Base-by-base conservation (phyloP, 768 basidiomycete genomes). In the Gymnopilus junonius region DNA sequence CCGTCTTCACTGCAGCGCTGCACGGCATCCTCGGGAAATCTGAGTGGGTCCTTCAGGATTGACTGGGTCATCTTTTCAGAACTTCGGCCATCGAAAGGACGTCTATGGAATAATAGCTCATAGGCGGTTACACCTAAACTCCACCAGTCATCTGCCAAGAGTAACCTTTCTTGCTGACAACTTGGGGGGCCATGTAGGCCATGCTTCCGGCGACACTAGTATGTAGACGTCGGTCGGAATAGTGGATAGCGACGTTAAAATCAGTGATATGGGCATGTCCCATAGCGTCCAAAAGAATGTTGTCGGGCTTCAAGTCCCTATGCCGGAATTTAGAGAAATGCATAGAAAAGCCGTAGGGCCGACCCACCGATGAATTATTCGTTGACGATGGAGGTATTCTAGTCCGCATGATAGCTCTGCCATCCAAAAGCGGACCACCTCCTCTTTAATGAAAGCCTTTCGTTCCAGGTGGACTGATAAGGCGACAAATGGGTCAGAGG, bases 111-210 rank as follows among this genome's bases (percentile, higher is more conserved):
- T 31, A 96, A 76, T n/a, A 97, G 85, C 71, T 98, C 96, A 76
- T 92, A 97, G 62, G 89, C 91, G 27, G 92, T 91, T 59, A 97
- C 82, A 31, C 96, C 96, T 20, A 98, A 82, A 71, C 93, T 95
- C 96, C 96, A 98, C 92, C 94, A 97, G 74, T 98, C 96, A 54
- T 86, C 53, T 88, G 89, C 85, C 93, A 95, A 3, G 92, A 91
- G 75, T 99, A 99, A 15, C 97, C 97, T 71, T 88, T 90, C 71
- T 92, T 90, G 55, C 86, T 87, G 45, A 98, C 83, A n/a, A 99
- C 91, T 75, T 99, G 95, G 0, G 97, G 96, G 10, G 96, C 96
- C 97, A 99, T 99, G 79, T 99, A 99, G 0, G 97, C 97, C 94
- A 99, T 96, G 71, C 93, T 95, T 3, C 97, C 97, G 7, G 97